A percentile compares a stretch with the other conserved stretches of the same genome.
These are phyloP conservation scores for Mycena crocata DNA, from an alignment of 768 basidiomycete genomes.

Conservation along the genomic window DNA sequence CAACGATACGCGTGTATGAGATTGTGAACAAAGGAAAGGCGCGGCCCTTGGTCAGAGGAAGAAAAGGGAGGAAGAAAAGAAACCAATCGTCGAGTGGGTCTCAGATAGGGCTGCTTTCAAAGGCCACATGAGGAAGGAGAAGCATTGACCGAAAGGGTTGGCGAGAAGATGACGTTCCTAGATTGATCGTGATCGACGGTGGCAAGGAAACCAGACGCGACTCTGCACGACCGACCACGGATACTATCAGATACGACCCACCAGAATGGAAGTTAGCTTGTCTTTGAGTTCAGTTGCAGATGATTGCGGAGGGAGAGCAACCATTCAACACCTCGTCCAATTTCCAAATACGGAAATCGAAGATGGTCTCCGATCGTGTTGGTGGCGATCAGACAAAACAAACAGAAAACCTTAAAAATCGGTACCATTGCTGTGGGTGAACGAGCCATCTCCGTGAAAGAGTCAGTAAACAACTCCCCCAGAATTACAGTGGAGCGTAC, in stretches of 20 bases:
- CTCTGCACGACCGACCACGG: not conserved
- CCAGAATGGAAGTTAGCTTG: not conserved
- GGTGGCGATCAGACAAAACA: not conserved
- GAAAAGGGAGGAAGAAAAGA: constrained; percentile 20
- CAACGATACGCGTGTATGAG: constrained; percentile 5
- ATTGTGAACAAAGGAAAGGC: constrained; percentile 11
- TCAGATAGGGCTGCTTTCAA: not conserved
- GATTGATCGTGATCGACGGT: constrained; percentile 33
- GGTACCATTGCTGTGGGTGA: not conserved
- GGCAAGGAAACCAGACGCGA: constrained; percentile 8
- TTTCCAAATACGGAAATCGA: not conserved
- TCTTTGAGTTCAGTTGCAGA: too few species aligned
- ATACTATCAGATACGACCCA: not conserved
- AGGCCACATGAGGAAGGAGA: constrained; percentile 28
- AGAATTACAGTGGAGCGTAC: not conserved
- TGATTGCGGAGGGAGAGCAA: not conserved
- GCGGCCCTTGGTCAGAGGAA: constrained; percentile 2
- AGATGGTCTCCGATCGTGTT: not conserved
- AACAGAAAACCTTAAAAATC: not conserved
- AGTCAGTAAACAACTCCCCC: not conserved
- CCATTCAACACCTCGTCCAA: not conserved
- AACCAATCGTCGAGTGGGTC: not conserved
- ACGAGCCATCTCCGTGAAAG: not conserved
- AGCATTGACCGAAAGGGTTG: constrained; percentile 21
- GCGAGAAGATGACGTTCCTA: constrained; percentile 27